Base-by-base conservation (phyloP, 768 basidiomycete species). In the Cystobasidium ongulense region DNA sequence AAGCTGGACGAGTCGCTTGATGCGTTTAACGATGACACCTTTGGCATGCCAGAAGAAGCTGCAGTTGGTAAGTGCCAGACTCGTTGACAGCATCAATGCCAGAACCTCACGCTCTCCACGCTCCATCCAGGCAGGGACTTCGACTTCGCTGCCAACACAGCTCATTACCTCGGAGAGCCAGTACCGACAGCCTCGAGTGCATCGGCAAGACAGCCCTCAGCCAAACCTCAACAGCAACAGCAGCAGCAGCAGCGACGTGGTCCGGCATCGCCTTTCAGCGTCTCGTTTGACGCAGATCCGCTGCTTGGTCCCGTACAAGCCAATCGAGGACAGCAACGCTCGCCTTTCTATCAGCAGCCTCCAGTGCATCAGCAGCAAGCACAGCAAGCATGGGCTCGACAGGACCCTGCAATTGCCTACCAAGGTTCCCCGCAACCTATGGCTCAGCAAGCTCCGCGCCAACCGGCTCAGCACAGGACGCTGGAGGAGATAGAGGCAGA, bases 21-120 rank as follows among this genome's bases (percentile, higher is more conserved):
- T 84, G 93, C 94, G 77, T 80, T 94, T 77, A 98, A 99, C 82
- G 92, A 95, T 81, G 92, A 95, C 84, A 99, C 96, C 1, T 99
- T 99, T 82, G 96, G 94, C 35, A 10, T 61, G 57, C 85, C 82
- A 46, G 76, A 83, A 63, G 88, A 85, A 38, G 82, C 79, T 76
- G 86, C 46, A 72, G 33, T 66, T 31, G 46, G 38, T 52, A 10
- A 25, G 35, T 18, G 41, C 52, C 62, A 75, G 74, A 74, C 46
- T 65, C 64, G 27, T 70, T 41, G 72, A 68, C 63, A 57, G 68
- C 65, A 52, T 11, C n/a, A 50, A 3, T 23, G 10, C 8, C 29
- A 27, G 63, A 21, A 36, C n/a, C 27, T 15, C 1, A 23, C 21
- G 8, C 27, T 43, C 72, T 71, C 57, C 75, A 57, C 36, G 76